Evolutionary conservation across 805 yeast genomes (phyloP).

Genomic region (Kazachstania bromeliacearum): DNA sequence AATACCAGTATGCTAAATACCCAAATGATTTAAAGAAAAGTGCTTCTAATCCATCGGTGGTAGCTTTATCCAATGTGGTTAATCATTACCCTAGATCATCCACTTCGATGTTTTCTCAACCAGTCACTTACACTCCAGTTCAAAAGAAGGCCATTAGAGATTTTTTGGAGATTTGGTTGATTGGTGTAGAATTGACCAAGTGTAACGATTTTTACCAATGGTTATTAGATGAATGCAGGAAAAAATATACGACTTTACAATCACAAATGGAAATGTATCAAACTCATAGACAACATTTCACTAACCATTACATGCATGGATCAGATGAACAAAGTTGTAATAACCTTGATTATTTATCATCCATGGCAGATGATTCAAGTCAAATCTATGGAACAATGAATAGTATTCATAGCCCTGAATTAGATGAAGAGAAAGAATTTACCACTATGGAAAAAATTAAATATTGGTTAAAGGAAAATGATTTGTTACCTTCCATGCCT

Average conservation of each 20-base stretch:
- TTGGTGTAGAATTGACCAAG: constrained; percentile 22
- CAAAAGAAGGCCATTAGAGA: constrained; percentile 16
- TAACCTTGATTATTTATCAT: neutral
- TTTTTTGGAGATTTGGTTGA: constrained; percentile 28
- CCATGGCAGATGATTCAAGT: neutral
- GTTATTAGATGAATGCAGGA: constrained; percentile 20
- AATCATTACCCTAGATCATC: neutral
- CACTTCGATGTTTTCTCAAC: neutral
- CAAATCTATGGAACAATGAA: constrained; percentile 1
- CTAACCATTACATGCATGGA: neutral
- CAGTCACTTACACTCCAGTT: constrained; percentile 3
- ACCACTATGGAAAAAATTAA: neutral
- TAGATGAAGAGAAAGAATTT: neutral
- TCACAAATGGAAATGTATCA: constrained; percentile 18
- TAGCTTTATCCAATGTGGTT: neutral
- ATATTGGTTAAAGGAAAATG: constrained; percentile 14
- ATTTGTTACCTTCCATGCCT: constrained; percentile 27
- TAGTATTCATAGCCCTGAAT: too few relatives aligned
- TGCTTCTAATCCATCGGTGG: neutral
- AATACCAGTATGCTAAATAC: constrained; percentile 13
- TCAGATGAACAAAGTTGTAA: neutral
- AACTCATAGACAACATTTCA: constrained; percentile 4
- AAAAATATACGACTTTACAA: constrained; percentile 18
- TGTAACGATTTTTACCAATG: constrained; percentile 28
- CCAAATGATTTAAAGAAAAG: constrained; percentile 7